A percentile compares a stretch with the other conserved stretches of the same genome.
Conservation (phyloP, 1,139 yeast genomes). For the Magnusiomyces ingens region DNA sequence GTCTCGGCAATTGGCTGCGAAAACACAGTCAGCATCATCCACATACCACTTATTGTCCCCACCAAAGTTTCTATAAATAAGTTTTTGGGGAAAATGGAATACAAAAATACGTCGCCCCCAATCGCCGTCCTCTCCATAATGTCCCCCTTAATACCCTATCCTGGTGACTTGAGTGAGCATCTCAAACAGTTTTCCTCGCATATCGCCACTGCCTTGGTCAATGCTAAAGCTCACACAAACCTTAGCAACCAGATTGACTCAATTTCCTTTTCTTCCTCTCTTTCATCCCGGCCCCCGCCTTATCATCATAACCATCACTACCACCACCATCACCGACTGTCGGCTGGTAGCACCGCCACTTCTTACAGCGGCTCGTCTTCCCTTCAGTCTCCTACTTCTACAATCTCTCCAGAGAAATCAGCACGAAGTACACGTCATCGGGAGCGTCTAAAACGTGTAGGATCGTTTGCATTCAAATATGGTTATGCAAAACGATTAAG, state of each 20-base stretch:
- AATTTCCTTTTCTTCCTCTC: not conserved
- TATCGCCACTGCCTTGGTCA: conserved; percentile 29
- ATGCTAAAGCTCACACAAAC: conserved; percentile 29
- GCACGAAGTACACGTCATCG: too few relatives aligned
- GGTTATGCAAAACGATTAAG: too few relatives aligned
- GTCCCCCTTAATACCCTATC: conserved; percentile 32
- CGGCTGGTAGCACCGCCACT: too few relatives aligned
- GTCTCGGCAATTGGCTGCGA: not conserved
- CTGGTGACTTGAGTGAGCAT: conserved; percentile 24
- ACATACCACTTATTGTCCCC: conserved; percentile 26
- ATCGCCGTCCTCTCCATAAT: conserved; percentile 31
- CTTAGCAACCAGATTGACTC: conserved; percentile 20
- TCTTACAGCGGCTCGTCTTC: too few relatives aligned
- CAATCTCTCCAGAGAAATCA: too few relatives aligned
- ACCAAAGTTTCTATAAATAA: not conserved
- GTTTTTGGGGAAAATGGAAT: not conserved
- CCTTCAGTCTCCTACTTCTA: too few relatives aligned
- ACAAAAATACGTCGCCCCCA: conserved; percentile 23
- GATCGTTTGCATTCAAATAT: too few relatives aligned
- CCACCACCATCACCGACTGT: not conserved
- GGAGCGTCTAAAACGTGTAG: too few relatives aligned
- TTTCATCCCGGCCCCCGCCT: not conserved
- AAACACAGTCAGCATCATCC: conserved; percentile 13
- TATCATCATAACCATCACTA: too few relatives aligned
- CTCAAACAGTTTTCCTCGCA: conserved; percentile 29